A percentile compares a stretch with the other conserved stretches of the same genome.
Evolutionary conservation across 441 rosid species (phyloP).

Genomic region (Erysimum cheiri): DNA sequence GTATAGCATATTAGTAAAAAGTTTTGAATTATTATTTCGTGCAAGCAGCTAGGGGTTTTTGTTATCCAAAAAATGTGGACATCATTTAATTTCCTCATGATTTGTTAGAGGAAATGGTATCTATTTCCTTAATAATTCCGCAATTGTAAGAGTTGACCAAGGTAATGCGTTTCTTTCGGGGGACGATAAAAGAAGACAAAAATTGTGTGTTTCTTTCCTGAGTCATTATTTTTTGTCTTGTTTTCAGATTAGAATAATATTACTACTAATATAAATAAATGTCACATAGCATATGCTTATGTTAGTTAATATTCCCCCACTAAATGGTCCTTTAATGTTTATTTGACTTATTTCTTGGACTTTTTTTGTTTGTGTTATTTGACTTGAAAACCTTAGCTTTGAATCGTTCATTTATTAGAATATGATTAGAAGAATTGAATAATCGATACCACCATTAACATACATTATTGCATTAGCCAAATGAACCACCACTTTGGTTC

Average conservation of each 20-base stretch:
- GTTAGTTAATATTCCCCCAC: conserved; percentile 44
- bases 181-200: conserved; percentile 33
- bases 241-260: conserved; percentile 8
- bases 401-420: conserved; percentile 1
- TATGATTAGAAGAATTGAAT: conserved; percentile 29
- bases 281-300: conserved; percentile 38
- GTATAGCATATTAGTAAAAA: background rate
- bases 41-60: background rate
- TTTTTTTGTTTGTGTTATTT: conserved; percentile 10
- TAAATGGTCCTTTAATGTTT: conserved; percentile 25
- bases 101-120: conserved; percentile 12
- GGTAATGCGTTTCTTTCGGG: conserved; percentile 22
- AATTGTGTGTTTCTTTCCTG: conserved; percentile 23
- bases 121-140: conserved; percentile 18
- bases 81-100: background rate
- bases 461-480: conserved; percentile 13
- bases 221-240: conserved; percentile 34
- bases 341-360: conserved; percentile 31
- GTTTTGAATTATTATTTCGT: conserved; percentile 16
- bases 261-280: background rate
- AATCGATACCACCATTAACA: conserved; percentile 2
- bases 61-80: background rate
- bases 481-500: conserved; percentile 40
- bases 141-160: conserved; percentile 36
- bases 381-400: conserved; percentile 31